Percentiles rank a stretch among this genome's conserved stretches.
Conservation (phyloP, 1,284 basidiomycete genomes). For the Sporisorium exsertum region DNA sequence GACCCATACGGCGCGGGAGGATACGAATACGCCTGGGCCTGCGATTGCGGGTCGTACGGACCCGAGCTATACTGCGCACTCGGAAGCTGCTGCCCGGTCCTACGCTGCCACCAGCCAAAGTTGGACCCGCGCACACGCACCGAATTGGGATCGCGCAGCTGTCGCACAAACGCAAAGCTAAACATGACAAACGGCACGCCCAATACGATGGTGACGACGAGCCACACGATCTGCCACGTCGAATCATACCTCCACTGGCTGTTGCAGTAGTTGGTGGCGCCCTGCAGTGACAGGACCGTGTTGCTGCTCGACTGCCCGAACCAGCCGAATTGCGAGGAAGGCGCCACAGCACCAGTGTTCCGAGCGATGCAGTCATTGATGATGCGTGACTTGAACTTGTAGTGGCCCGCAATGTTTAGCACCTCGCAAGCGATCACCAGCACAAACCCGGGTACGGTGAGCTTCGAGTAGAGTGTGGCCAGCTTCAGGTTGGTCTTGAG, state of each 20-base stretch:
- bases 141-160: conserved; percentile 51
- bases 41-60: conserved; percentile 50
- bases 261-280: conserved; percentile 52
- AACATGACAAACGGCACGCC: conserved; percentile 57
- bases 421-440: conserved; percentile 51
- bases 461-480: conserved; percentile 36
- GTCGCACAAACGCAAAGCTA: conserved; percentile 57
- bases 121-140: conserved; percentile 36
- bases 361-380: conserved; percentile 49
- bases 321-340: conserved; percentile 27
- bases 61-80: conserved; percentile 35
- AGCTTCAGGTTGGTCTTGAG: conserved; percentile 45
- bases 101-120: conserved; percentile 34
- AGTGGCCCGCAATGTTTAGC: conserved; percentile 53
- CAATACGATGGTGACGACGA: conserved; percentile 49
- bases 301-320: conserved; percentile 18
- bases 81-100: conserved; percentile 33
- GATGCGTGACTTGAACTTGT: conserved; percentile 46
- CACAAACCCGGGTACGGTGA: conserved; percentile 41
- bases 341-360: conserved; percentile 44
- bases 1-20: conserved; percentile 43
- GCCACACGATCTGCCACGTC: conserved; percentile 57
- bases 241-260: conserved; percentile 44
- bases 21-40: conserved; percentile 40
- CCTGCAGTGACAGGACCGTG: conserved; percentile 28